Conservation (phyloP, 208 protist species). For the Phytomonas francai region DNA sequence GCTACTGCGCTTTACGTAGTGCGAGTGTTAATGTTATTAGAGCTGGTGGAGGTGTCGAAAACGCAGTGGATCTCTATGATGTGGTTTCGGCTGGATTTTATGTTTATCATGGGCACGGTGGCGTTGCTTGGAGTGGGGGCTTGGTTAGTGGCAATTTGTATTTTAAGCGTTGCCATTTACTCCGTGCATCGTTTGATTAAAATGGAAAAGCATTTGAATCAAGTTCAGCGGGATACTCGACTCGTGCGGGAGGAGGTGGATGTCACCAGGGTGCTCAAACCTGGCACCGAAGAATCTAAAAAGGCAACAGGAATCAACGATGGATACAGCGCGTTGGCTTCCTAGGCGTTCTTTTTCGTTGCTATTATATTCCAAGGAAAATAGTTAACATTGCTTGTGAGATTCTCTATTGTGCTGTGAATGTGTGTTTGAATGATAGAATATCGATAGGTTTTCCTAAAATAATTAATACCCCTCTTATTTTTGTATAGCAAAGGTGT, state of each 20-base stretch:
- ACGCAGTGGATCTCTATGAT: constrained; percentile 72
- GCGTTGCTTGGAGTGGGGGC: constrained; percentile 48
- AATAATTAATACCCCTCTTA: no score
- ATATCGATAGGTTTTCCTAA: no score
- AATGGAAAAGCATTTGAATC: constrained; percentile 58
- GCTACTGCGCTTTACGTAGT: constrained; percentile 33
- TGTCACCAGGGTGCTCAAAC: constrained; percentile 34
- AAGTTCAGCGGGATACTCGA: constrained; percentile 45
- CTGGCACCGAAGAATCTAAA: constrained; percentile 48
- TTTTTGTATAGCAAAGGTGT: no score
- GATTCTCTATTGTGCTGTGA: no score
- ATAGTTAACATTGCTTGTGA: no score
- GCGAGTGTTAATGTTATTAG: constrained; percentile 18
- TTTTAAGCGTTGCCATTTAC: constrained; percentile 46
- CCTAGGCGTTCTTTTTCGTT: no score
- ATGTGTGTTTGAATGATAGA: no score
- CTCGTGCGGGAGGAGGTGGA: constrained; percentile 66
- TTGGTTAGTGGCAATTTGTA: constrained; percentile 43
- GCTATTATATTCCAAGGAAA: no score
- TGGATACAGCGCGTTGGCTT: no score
- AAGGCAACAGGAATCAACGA: constrained; percentile 25
- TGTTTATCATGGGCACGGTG: constrained; percentile 54
- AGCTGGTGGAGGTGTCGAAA: constrained; percentile 40
- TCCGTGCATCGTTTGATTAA: constrained; percentile 64
- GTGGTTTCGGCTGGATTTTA: constrained; percentile 80